Evolutionary conservation across 2,329 filamentous ascomycete species (phyloP).

Genomic region (Verticillium albo-atrum): DNA sequence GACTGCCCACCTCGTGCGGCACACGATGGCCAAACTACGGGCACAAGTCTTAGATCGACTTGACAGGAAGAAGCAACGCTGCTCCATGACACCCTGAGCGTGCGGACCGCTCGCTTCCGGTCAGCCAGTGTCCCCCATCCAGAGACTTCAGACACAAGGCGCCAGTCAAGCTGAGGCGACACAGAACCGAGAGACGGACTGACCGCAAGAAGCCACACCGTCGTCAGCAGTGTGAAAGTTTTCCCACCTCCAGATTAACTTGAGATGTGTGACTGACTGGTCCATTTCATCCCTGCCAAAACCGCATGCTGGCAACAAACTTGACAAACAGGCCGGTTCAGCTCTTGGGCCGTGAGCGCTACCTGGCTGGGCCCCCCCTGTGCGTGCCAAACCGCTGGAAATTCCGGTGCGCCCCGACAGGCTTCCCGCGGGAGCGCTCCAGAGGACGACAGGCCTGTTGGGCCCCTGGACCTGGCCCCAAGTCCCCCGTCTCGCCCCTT

Average conservation of each 20-base stretch:
- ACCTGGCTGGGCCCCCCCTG: not conserved
- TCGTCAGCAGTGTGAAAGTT: not conserved
- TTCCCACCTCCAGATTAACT: not conserved
- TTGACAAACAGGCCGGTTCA: not conserved
- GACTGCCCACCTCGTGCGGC: not conserved
- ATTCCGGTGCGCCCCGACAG: not conserved
- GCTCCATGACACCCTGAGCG: not conserved
- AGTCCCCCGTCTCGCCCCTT: not conserved
- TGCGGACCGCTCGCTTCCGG: not conserved
- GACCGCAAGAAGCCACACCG: not conserved
- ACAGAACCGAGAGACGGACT: not conserved
- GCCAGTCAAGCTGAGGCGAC: not conserved
- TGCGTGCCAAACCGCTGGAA: slow-evolving; percentile 2
- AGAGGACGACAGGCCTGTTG: not conserved
- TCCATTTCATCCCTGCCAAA: no score
- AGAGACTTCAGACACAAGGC: not conserved
- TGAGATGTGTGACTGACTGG: not conserved
- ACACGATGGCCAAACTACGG: not conserved
- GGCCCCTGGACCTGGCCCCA: not conserved
- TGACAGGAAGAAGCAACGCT: not conserved
- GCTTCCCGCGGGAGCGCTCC: not conserved
- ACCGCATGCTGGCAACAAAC: no score
- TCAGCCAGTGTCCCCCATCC: not conserved
- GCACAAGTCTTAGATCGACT: not conserved
- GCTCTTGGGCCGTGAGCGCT: no score